Percentiles rank a stretch among this genome's conserved stretches.
phyloP scores from a whole-genome alignment of 1,139 yeast genomes.

The Lodderomyces metapsilosis region DNA sequence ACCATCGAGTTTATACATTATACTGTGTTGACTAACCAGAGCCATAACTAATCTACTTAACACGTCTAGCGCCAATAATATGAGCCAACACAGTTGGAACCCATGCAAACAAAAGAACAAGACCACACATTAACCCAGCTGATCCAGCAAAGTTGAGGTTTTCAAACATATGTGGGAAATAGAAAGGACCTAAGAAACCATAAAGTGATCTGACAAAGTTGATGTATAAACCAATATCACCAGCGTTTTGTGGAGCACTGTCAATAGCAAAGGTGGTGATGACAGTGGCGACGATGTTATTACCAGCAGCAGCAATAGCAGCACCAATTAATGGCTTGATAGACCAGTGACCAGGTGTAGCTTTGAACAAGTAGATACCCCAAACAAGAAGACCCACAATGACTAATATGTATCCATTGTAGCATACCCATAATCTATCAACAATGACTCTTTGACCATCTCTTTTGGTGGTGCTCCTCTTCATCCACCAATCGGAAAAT shows the following conservation, averaged over 20 bases:
- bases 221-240: constrained; percentile 19
- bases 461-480: constrained; percentile 13
- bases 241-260: constrained; percentile 15
- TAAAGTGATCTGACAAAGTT: constrained; percentile 17
- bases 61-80: constrained; percentile 10
- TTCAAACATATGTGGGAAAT: constrained; percentile 24
- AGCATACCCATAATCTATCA: constrained; percentile 22
- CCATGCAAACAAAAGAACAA: constrained; percentile 13
- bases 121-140: constrained; percentile 17
- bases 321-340: constrained; percentile 25
- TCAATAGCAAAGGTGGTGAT: constrained; percentile 21
- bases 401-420: constrained; percentile 20
- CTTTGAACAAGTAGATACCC: constrained; percentile 21
- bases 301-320: constrained; percentile 25
- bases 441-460: constrained; percentile 17
- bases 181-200: constrained; percentile 25
- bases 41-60: not conserved
- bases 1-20: too few relatives aligned
- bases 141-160: constrained; percentile 16
- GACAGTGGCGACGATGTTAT: constrained; percentile 23
- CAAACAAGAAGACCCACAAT: constrained; percentile 24
- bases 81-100: constrained; percentile 11
- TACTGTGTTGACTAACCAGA: not conserved
- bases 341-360: constrained; percentile 21
- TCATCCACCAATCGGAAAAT: constrained; percentile 26